Conservation (phyloP, 371 early-diverging fungal genomes). For the Mortierella sp. region DNA sequence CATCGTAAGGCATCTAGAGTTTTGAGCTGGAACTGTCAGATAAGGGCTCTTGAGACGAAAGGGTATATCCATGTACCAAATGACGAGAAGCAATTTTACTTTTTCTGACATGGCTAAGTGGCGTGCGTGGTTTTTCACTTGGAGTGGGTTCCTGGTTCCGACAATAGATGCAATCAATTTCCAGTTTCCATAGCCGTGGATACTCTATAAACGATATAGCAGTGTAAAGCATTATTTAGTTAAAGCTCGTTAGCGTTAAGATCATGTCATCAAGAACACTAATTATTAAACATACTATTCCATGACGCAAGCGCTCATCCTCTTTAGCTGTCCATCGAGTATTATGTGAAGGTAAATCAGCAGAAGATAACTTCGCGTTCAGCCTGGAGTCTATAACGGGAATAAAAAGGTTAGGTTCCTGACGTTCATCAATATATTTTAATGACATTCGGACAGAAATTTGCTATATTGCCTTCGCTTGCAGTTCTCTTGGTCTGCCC, state of each 20-base stretch:
- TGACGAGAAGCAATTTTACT: conserved; percentile 34
- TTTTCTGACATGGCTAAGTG: conserved; percentile 68
- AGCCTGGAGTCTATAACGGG: conserved; percentile 28
- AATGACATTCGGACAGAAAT: not conserved
- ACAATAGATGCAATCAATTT: conserved; percentile 67
- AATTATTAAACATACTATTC: conserved; percentile 60
- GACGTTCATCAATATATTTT: not conserved
- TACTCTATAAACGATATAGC: conserved; percentile 42
- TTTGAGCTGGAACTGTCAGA: conserved; percentile 58
- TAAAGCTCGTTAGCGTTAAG: not conserved
- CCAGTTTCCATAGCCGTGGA: conserved; percentile 78
- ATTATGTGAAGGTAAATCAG: conserved; percentile 72
- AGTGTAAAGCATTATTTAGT: not conserved
- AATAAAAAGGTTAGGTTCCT: not conserved
- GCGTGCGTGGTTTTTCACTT: conserved; percentile 79
- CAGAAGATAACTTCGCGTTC: conserved; percentile 62
- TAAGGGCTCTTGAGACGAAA: not conserved
- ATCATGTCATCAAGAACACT: too few relatives aligned
- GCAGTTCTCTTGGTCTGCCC: conserved; percentile 38
- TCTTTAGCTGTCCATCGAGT: conserved; percentile 69
- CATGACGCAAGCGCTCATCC: conserved; percentile 58
- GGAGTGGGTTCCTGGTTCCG: conserved; percentile 69
- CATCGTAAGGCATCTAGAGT: conserved; percentile 33
- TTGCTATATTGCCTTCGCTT: conserved; percentile 28
- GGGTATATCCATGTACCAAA: not conserved